phyloP scores from a whole-genome alignment of 257 asterid genomes.

The Fraxinus americana region DNA sequence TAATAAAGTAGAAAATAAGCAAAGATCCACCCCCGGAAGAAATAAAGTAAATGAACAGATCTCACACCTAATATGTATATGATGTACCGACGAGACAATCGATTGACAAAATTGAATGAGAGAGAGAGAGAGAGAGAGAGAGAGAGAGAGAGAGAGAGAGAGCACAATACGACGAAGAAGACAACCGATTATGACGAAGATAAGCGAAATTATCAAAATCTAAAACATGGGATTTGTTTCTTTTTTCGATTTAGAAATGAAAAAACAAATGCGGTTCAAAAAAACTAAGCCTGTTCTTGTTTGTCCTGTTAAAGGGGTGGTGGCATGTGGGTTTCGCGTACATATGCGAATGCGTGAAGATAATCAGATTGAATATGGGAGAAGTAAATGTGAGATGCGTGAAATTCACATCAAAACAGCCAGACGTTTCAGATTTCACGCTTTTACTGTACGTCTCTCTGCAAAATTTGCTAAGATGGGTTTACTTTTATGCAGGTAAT shows the following conservation, averaged over 20 bases:
- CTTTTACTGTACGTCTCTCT: background rate
- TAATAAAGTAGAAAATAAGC: background rate
- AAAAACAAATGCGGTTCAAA: background rate
- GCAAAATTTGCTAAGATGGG: background rate
- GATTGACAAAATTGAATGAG: slow-evolving; percentile 7
- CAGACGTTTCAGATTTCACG: slow-evolving; percentile 4
- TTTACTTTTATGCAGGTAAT: background rate
- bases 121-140: background rate
- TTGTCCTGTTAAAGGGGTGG: background rate
- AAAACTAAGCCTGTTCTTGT: background rate
- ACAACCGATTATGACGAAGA: slow-evolving; percentile 33
- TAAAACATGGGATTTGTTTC: background rate
- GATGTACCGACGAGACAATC: slow-evolving; percentile 6
- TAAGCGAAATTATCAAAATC: background rate
- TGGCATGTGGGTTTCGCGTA: slow-evolving; percentile 19
- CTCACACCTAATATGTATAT: slow-evolving; percentile 19
- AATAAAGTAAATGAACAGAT: slow-evolving; percentile 25
- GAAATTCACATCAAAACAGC: background rate
- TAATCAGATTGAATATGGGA: slow-evolving; percentile 23
- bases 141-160: background rate
- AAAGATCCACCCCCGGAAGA: slow-evolving; percentile 40
- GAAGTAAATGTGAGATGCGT: background rate
- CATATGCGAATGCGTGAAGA: slow-evolving; percentile 10
- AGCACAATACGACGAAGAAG: slow-evolving; percentile 18
- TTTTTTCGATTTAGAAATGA: slow-evolving; percentile 18